A percentile compares a stretch with the other conserved stretches of the same genome.
Conservation (phyloP, 108 stramenopile genomes). For the Stephanodiscus minutulus region DNA sequence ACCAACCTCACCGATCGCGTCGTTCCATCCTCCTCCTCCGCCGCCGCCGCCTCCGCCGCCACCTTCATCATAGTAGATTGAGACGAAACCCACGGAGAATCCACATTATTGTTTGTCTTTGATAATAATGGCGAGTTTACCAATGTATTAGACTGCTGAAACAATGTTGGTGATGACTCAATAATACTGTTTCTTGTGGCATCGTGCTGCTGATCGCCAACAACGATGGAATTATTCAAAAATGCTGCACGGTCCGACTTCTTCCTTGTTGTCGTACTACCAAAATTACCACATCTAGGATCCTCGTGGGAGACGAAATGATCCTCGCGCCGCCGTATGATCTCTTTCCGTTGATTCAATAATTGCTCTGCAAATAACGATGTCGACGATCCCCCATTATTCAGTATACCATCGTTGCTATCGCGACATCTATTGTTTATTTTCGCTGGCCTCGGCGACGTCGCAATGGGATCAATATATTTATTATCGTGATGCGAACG, state of each 20-base stretch:
- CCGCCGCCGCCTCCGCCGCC: too few species aligned
- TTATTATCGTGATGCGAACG: not conserved
- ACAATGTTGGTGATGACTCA: not conserved
- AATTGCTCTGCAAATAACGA: constrained; percentile 1
- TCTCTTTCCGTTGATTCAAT: not conserved
- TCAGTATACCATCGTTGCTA: not conserved
- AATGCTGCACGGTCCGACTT: not conserved
- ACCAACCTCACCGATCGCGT: not conserved
- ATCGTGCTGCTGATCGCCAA: not conserved
- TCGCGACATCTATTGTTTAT: not conserved
- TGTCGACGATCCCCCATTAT: not conserved
- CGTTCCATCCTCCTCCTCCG: too few species aligned
- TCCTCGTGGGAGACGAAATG: not conserved
- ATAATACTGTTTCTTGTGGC: not conserved
- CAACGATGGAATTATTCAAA: not conserved
- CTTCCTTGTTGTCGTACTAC: not conserved
- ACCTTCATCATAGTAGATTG: too few species aligned
- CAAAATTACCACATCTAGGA: not conserved
- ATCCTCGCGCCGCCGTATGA: too few species aligned
- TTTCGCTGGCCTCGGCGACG: too few species aligned
- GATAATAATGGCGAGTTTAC: not conserved
- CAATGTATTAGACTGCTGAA: not conserved
- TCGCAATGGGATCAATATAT: too few species aligned
- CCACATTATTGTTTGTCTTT: not conserved
- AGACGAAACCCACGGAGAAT: too few species aligned